These are phyloP conservation scores for Schizochytrium sp. DNA, from an alignment of 108 stramenopile species.

Conservation along the genomic window DNA sequence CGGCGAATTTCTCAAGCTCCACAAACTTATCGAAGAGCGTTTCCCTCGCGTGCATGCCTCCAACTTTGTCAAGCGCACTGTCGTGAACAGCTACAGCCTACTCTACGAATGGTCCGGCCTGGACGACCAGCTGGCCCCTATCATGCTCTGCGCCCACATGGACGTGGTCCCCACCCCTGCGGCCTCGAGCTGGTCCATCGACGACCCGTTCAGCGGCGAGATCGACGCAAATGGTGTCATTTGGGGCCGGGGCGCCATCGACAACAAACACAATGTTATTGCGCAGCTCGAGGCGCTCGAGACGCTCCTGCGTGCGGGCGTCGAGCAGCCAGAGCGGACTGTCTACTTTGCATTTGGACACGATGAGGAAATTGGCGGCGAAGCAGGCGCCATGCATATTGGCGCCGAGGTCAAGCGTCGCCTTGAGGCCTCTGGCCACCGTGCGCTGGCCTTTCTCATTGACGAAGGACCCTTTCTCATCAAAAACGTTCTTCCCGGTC, in stretches of 20 bases:
- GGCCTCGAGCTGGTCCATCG: not conserved
- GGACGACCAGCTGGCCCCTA: not conserved
- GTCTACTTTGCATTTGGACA: slow-evolving; percentile 21
- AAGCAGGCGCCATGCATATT: slow-evolving; percentile 8
- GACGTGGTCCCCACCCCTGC: slow-evolving; percentile 20
- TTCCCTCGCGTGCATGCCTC: not conserved
- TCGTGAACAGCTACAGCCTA: not conserved
- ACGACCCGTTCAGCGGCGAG: slow-evolving; percentile 7
- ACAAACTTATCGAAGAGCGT: not conserved
- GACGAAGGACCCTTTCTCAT: slow-evolving; percentile 26
- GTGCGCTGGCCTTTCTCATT: not conserved
- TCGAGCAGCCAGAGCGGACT: not conserved
- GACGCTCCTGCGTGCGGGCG: not conserved
- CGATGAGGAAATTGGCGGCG: slow-evolving; percentile 28
- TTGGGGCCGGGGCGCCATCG: slow-evolving; percentile 30
- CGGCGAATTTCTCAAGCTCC: not conserved
- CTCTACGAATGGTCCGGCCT: not conserved
- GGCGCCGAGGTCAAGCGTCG: not conserved
- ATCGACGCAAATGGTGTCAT: slow-evolving; percentile 5
- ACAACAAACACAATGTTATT: slow-evolving; percentile 26
- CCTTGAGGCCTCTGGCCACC: not conserved
- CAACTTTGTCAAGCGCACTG: not conserved
- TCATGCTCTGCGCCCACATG: slow-evolving; percentile 22
- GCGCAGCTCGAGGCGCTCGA: slow-evolving; percentile 19
- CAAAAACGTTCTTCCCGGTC: slow-evolving; percentile 15